Evolutionary conservation across 1,139 yeast genomes (phyloP), one percentile per base, ranked within the genome.

Genomic region (Arxiozyma telluris): DNA sequence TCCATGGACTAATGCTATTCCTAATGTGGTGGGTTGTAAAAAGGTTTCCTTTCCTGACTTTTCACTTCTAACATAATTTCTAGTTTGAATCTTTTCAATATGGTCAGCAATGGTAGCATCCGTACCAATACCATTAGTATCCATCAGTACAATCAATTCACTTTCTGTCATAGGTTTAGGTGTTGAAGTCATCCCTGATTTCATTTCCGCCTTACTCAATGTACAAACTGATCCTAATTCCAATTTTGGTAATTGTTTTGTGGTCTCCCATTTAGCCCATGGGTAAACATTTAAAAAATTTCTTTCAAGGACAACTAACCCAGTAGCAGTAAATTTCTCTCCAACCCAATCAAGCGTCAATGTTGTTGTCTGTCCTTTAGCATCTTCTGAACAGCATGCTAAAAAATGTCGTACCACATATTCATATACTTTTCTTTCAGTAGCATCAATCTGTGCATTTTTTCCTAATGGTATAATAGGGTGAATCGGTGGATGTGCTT

Each of bases 51-150:
- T 68, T 53, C 77, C 77, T 3, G 63, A 58, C 41, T 68, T 67
- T 38, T 68, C 73, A 60, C 84, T 83, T 18, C 72, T 71, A 2
- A 87, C 81, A 64, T 91, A 94, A 39, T 82, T 81, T 53, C 98
- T 72, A 12, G 69, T 68, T 27, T 79, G 72, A 49, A 94, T 83
- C 64, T 87, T 91, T 57, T 87, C 91, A 43, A 94, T 93, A 69
- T 94, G 99, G 47, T 93, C 98, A 0, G 98, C 98, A 72, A 94
- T 94, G 0, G 99, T 94, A 1, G 99, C 98, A 73, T 94, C 99
- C 0, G 99, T 94, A 1, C 99, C 99, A 50, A 94, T 94, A 0
- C 98, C 98, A 70, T 94, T 94, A 7, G 82, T 88, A 72, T 94
- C 98, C 99, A 94, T 94, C 51, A 93, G 72, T 12, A 90, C 86